These are phyloP conservation scores for Pythium volutum DNA, from an alignment of 352 stramenopile genomes.

Conservation along the genomic window DNA sequence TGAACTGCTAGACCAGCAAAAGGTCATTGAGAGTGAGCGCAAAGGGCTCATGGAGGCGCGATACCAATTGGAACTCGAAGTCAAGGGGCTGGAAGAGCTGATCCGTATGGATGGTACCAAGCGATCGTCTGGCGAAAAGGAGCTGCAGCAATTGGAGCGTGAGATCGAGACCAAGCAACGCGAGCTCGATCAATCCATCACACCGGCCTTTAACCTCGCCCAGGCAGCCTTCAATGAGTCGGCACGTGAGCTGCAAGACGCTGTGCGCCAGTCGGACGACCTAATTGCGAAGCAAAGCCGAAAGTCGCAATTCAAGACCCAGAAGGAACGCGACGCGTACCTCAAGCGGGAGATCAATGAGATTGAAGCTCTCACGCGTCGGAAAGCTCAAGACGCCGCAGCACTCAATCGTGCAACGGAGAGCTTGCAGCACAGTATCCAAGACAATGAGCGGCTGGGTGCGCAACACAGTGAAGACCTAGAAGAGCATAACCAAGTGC, in stretches of 20 bases:
- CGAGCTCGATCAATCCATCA: constrained; percentile 49
- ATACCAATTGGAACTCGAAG: constrained; percentile 81
- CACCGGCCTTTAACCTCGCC: constrained; percentile 48
- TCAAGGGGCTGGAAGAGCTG: constrained; percentile 67
- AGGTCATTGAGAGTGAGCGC: constrained; percentile 62
- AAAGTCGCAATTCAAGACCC: constrained; percentile 92
- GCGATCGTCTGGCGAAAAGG: constrained; percentile 44
- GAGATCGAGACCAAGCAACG: constrained; percentile 52
- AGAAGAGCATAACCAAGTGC: constrained; percentile 41
- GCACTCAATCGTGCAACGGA: constrained; percentile 43
- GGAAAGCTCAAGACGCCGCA: constrained; percentile 55
- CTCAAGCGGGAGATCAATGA: constrained; percentile 63
- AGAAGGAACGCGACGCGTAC: constrained; percentile 91
- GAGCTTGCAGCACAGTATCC: constrained; percentile 36
- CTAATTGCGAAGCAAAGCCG: constrained; percentile 96
- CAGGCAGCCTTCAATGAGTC: constrained; percentile 85
- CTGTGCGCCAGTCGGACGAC: constrained; percentile 69
- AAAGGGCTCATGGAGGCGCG: constrained; percentile 72
- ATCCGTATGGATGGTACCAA: constrained; percentile 47
- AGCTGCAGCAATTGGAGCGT: constrained; percentile 44
- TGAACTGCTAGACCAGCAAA: constrained; percentile 47
- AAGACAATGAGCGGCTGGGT: constrained; percentile 44
- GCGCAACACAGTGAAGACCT: constrained; percentile 47
- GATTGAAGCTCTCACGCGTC: constrained; percentile 52
- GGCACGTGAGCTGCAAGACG: constrained; percentile 54